Evolutionary conservation across 2,329 filamentous ascomycete genomes (phyloP), one percentile per base, ranked within the genome.

Genomic region (Fusarium penzigii): DNA sequence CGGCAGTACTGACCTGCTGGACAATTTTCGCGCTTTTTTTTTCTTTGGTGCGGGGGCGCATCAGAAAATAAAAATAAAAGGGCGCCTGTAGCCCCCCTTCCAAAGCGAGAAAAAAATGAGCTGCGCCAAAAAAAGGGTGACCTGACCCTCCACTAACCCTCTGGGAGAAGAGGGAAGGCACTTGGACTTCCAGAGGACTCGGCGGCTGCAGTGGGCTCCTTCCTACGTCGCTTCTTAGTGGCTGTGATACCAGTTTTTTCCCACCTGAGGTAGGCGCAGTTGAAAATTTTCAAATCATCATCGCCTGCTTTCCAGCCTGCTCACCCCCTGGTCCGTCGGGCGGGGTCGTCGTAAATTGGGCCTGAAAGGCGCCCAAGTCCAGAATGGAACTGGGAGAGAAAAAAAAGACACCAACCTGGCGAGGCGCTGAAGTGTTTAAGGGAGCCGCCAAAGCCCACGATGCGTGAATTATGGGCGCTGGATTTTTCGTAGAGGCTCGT

Each of bases 201-300:
- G 62, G 55, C 61, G 55, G 60, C 55, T 64, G 51, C 56, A 57
- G 57, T 53, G 60, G 55, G 45, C 49, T 54, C 57, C 52, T 51
- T 53, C 53, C 52, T 49, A 38, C 34, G 25, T 36, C 41, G 48
- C 41, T 49, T 51, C 48, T 46, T 55, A 58, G 57, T 60, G 57
- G 57, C 46, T 48, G 36, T 39, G 10, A 12, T 9, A 14, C 5
- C 10, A 14, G 32, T 11, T 36, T 14, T 14, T 36, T 36, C 32
- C 32, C 32, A 36, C 32, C 32, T 14, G 20, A 25, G 20, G 20
- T 25, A 36, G 32, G 32, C 10, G 13, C 9, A 36, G 13, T 36
- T 4, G 32, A 36, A 36, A 36, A 36, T 12, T 36, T 36, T 36
- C 13, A 36, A 25, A 12, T 36, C 32, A 36, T 36, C 32, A 36